Evolutionary conservation across 129 eudicot species (phyloP).

Genomic region (Silybum marianum): DNA sequence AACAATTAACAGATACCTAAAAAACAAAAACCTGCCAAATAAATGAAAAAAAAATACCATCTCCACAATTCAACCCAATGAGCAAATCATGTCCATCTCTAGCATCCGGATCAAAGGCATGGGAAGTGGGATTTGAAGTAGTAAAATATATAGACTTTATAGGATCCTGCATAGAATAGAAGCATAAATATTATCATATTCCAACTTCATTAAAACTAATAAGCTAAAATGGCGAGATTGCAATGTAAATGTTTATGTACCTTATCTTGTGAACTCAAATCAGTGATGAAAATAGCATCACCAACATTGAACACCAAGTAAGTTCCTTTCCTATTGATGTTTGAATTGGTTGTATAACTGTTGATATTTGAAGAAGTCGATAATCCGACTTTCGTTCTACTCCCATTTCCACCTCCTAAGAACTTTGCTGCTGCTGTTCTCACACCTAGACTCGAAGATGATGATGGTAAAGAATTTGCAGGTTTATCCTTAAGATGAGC

Average conservation of each 20-base stretch:
- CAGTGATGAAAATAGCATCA: constrained; percentile 82
- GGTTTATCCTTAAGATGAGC: constrained; percentile 96
- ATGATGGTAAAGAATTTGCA: constrained; percentile 37
- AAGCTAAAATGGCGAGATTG: background rate
- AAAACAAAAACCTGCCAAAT: background rate
- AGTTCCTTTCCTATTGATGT: constrained; percentile 88
- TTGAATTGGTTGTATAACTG: constrained; percentile 45
- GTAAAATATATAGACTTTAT: constrained; percentile 85
- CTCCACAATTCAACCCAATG: constrained; percentile 85
- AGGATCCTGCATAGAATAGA: constrained; percentile 86
- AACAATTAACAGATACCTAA: background rate
- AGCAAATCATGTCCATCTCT: constrained; percentile 96
- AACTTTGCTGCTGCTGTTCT: constrained; percentile 90
- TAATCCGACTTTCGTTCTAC: constrained; percentile 64
- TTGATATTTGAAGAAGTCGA: constrained; percentile 59
- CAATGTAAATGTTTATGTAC: too few relatives aligned
- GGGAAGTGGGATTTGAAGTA: constrained; percentile 87
- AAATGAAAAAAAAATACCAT: constrained; percentile 54
- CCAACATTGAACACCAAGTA: constrained; percentile 89
- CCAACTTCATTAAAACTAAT: constrained; percentile 9
- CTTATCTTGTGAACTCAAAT: constrained; percentile 72
- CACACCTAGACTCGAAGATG: constrained; percentile 78
- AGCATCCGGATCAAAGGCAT: constrained; percentile 83
- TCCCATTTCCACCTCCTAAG: constrained; percentile 83
- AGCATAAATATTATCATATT: constrained; percentile 32